These are phyloP conservation scores for Pugionium cornutum DNA, from an alignment of 345 rosid species.

Conservation along the genomic window DNA sequence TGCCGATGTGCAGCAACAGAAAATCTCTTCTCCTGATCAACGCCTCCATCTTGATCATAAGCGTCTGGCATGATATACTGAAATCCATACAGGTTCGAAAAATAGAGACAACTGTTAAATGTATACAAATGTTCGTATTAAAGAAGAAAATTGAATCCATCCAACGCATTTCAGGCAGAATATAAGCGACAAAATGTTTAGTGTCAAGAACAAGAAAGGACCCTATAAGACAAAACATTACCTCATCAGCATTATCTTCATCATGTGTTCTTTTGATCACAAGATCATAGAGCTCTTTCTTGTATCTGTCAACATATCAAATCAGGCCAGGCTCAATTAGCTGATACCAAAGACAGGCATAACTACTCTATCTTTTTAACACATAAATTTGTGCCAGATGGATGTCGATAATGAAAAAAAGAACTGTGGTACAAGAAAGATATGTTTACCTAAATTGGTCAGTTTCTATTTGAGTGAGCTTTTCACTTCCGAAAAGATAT, in stretches of 20 bases:
- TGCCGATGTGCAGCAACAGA: conserved; percentile 89
- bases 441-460: conserved; percentile 62
- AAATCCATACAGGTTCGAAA: conserved; percentile 26
- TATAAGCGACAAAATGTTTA: no score
- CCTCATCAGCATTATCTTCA: conserved; percentile 67
- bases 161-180: no score
- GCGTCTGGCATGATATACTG: conserved; percentile 98
- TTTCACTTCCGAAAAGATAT: conserved; percentile 73
- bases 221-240: conserved; percentile 39
- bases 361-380: no score
- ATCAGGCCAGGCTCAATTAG: conserved; percentile 17
- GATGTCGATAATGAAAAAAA: conserved; percentile 17
- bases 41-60: conserved; percentile 83
- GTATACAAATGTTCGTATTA: background rate
- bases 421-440: conserved; percentile 21
- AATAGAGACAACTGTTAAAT: conserved; percentile 23
- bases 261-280: conserved; percentile 76
- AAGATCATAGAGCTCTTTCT: conserved; percentile 81
- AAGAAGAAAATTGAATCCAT: no score
- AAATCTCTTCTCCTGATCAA: conserved; percentile 93
- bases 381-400: background rate
- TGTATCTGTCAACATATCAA: conserved; percentile 54
- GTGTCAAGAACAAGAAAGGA: background rate
- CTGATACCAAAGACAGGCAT: background rate
- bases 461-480: conserved; percentile 55